phyloP scores from a whole-genome alignment of 2,329 filamentous ascomycete genomes.

The Fusarium proliferatum region DNA sequence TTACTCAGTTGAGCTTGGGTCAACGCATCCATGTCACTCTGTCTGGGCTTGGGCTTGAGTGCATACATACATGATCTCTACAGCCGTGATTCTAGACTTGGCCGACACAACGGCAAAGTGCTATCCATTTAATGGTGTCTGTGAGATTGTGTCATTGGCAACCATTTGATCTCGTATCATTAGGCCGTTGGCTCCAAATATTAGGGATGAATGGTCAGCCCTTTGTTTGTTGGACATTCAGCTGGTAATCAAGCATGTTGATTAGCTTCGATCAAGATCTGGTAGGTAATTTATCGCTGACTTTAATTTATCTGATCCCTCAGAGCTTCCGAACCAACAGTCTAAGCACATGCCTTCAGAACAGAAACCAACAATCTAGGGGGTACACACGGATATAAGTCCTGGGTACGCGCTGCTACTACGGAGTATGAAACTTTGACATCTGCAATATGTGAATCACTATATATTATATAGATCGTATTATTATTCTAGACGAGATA shows the following conservation, averaged over 20 bases:
- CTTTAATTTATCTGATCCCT: constrained; percentile 5
- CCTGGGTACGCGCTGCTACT: not conserved
- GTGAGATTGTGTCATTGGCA: not conserved
- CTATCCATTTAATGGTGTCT: not conserved
- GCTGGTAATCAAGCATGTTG: not conserved
- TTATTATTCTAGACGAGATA: not conserved
- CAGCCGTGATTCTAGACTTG: constrained; percentile 7
- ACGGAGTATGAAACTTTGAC: not conserved
- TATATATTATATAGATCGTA: not conserved
- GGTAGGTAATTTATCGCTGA: constrained; percentile 23
- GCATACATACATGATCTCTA: not conserved
- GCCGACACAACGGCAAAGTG: not conserved
- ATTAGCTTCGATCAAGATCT: constrained; percentile 24
- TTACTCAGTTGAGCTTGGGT: constrained; percentile 9
- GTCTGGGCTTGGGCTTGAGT: not conserved
- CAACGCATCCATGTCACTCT: not conserved
- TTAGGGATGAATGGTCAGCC: not conserved
- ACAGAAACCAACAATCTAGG: not conserved
- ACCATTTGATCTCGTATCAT: not conserved
- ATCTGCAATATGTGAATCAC: not conserved
- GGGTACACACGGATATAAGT: not conserved
- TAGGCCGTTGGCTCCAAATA: not conserved
- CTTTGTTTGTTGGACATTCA: not conserved
- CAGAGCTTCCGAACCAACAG: not conserved
- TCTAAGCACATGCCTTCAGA: not conserved